Base-by-base conservation (phyloP, 2,329 filamentous ascomycete species). In the Hypoxylon sp. region DNA sequence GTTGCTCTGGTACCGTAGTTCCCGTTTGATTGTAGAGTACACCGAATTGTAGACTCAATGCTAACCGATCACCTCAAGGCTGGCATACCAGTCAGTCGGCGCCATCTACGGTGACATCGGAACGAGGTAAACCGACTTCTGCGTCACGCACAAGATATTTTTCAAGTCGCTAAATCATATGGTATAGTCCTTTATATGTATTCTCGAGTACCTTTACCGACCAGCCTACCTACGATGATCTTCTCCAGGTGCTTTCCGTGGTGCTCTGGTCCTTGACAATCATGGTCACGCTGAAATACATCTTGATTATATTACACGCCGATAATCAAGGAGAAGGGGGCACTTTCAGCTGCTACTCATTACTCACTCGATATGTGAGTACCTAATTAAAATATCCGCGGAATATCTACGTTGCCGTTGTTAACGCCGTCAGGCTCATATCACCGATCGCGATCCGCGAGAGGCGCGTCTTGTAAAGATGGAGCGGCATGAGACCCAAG, bases 321-420 rank as follows among this genome's bases (percentile, higher is more conserved):
- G 90, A 92, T 75, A 89, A 92, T 67, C 89, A 92, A 74, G 90
- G 90, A 48, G 89, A 92, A 74, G 90, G 90, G 28, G 90, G 90
- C 30, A 91, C 89, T 0, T 92, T 92, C 77, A 87, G 86, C 30
- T 85, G 89, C 25, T 91, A 91, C 76, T 89, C 87, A 2, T 78
- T 92, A 13, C 83, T 92, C 1, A 85, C 89, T 3, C 82, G 88
- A 71, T 89, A 86, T 76, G 84, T 85, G 74, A 74, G 80, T 73
- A n/a, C n/a, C n/a, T n/a, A 2, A 17, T 21, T 19, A n/a, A 13
- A 2, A 23, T 34, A 17, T 9, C 23, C 6, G 0, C 13, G 10
- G 5, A 13, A n/a, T 17, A 32, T 2, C 3, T 34, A 32, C 2
- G 3, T 34, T 17, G 3, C 43, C 11, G 25, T 43, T 46, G 36